Evolutionary conservation across 257 asterid species (phyloP), one percentile per base, ranked within the genome.

Genomic region (Przewalskia tangutica): DNA sequence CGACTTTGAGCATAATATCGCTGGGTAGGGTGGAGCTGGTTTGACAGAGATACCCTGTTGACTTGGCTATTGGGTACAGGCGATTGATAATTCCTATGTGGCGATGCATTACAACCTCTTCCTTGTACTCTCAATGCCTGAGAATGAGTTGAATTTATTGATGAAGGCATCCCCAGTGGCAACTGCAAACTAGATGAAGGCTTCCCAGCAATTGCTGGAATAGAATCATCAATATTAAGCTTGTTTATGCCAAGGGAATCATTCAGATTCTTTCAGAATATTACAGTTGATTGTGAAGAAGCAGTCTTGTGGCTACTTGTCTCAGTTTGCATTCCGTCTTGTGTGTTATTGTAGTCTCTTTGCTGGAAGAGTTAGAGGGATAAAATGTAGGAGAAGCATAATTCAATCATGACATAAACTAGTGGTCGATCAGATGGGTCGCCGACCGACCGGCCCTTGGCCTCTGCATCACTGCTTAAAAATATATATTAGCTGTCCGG

Each of bases 341-440:
- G 60, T 85, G 86, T 6, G 94, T 82, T 38, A 80, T 77, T 78
- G 85, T 77, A 78, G 65, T 84, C 44, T 89, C 98, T 86, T 90
- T 95, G 7, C 91, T 64, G 73, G 99, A 93, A 48, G 98, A 87
- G 75, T 93, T 89, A 83, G 98, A 88, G 64, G 99, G 99, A 88
- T 96, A 96, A 89, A 94, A 96, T 77, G 99, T 98, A 81, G 99
- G 98, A 81, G 99, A 96, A 82, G 98, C 95, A 71, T 89, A 89
- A 90, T 85, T 94, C 89, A 96, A 89, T 84, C 89, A 91, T 82
- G 99, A 96, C 13, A 92, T 95, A 62, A 86, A 84, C 77, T n/a
- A n/a, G n/a, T n/a, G n/a, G n/a, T n/a, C n/a, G n/a, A n/a, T n/a
- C n/a, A n/a, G n/a, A n/a, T n/a, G n/a, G n/a, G n/a, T n/a, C n/a